Percentiles rank a stretch among this genome's conserved stretches.
phyloP scores from a whole-genome alignment of 495 filamentous ascomycete species.

The Parathielavia appendiculata region DNA sequence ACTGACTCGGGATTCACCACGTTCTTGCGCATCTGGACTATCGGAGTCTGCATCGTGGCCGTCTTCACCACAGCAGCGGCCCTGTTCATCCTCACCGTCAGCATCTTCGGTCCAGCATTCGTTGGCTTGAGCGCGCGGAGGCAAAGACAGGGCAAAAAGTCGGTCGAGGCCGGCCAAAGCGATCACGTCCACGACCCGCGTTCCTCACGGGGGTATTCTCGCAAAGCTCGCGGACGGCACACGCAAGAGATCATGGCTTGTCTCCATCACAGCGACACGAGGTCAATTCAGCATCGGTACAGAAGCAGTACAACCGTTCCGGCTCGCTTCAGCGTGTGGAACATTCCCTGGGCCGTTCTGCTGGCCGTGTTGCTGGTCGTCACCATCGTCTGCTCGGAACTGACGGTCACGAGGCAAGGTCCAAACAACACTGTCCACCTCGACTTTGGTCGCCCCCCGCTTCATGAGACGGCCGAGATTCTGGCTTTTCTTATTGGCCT shows the following conservation, averaged over 20 bases:
- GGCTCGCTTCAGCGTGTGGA: slow-evolving; percentile 26
- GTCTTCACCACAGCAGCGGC: slow-evolving; percentile 27
- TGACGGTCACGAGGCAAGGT: slow-evolving; percentile 26
- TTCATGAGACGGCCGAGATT: slow-evolving; percentile 31
- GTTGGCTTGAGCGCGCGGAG: slow-evolving; percentile 13
- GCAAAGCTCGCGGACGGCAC: slow-evolving; percentile 22
- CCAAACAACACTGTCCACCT: slow-evolving; percentile 23
- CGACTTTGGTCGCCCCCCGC: slow-evolving; percentile 27
- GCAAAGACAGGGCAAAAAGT: slow-evolving; percentile 7
- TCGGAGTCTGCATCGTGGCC: slow-evolving; percentile 28
- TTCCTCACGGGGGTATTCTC: slow-evolving; percentile 18
- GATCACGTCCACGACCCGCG: slow-evolving; percentile 16
- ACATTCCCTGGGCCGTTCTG: slow-evolving; percentile 28
- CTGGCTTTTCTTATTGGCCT: slow-evolving; percentile 28
- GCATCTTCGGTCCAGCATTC: slow-evolving; percentile 17
- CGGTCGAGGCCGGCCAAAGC: slow-evolving; percentile 17
- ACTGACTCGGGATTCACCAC: slow-evolving; percentile 20
- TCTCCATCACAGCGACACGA: slow-evolving; percentile 22
- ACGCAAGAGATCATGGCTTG: slow-evolving; percentile 27
- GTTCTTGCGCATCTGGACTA: slow-evolving; percentile 29
- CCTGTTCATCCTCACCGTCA: slow-evolving; percentile 24
- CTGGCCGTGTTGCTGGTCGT: slow-evolving; percentile 24
- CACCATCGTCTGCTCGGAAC: slow-evolving; percentile 24
- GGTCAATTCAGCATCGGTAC: slow-evolving; percentile 24
- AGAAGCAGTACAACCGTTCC: slow-evolving; percentile 14